Evolutionary conservation across 116 monocot genomes (phyloP), one percentile per base, ranked within the genome.

Genomic region (Trichopus zeylanicus): DNA sequence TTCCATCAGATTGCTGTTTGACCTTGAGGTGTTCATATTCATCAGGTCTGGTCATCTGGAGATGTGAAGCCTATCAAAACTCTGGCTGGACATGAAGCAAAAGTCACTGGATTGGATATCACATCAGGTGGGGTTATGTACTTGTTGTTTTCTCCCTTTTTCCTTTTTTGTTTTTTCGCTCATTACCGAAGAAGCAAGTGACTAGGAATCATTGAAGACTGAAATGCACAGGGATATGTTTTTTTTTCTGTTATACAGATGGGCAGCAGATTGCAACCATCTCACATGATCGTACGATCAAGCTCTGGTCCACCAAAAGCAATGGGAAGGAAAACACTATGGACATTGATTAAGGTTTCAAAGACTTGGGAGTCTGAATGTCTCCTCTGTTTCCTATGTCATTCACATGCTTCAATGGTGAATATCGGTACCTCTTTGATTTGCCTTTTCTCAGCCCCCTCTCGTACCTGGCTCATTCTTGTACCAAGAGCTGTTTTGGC

Each of bases 11-110:
- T 16, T 13, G 3, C 42, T 42, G n/a, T 8, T 33, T 5, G 8
- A 42, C 42, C 12, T 16, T 42, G 37, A 2, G 3, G n/a, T n/a
- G 2, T 5, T 58, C 52, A 23, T n/a, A n/a, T n/a, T 39, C 72
- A 53, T 48, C 78, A 93, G 92, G 42, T 88, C 5, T 97, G 97
- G 97, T 98, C 91, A 15, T 81, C 77, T 59, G 63, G 70, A 48
- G 91, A 98, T 69, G 91, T 85, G 61, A 98, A 98, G 62, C 97
- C 87, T 35, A 72, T 91, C 28, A 91, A 85, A 67, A 79, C 79
- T 13, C 71, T 98, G 37, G 70, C 70, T 32, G 97, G 85, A 39
- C 97, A 98, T 65, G 97, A 98, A 82, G 84, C 74, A 1, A 91
- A 85, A 65, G 79, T 98, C 37, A 85, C 84, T 5, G 72, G 88